Evolutionary conservation across 345 rosid species (phyloP).

Genomic region (Fremontodendron californicum): DNA sequence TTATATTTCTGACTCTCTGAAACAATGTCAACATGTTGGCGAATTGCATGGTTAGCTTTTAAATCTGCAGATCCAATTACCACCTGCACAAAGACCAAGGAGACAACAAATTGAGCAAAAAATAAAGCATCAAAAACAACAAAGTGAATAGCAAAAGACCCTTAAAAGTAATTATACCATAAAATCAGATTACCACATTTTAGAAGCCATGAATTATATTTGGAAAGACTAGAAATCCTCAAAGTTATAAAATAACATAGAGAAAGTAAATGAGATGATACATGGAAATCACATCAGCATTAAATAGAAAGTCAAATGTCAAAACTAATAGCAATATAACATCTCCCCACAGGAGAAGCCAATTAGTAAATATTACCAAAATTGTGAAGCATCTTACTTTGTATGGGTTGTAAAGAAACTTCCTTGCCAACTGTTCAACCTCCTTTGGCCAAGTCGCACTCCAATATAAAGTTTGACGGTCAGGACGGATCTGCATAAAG

Average conservation of each 20-base stretch:
- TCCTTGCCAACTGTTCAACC: slow-evolving; percentile 81
- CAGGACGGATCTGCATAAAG: slow-evolving; percentile 75
- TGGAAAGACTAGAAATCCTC: slow-evolving; percentile 2
- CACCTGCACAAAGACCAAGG: slow-evolving; percentile 47
- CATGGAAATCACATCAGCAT: not conserved
- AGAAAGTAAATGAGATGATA: not conserved
- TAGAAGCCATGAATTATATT: not conserved
- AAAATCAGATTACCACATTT: slow-evolving; percentile 2
- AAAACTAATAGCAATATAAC: not conserved
- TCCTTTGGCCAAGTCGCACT: slow-evolving; percentile 99
- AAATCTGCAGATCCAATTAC: slow-evolving; percentile 85
- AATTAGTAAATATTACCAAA: not conserved
- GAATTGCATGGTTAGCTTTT: slow-evolving; percentile 95
- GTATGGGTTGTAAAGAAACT: slow-evolving; percentile 93
- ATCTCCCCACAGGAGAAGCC: not conserved
- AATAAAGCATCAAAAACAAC: slow-evolving; percentile 12
- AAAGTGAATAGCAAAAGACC: slow-evolving; percentile 5
- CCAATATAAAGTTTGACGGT: slow-evolving; percentile 98
- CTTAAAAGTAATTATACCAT: not conserved
- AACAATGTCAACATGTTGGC: slow-evolving; percentile 84
- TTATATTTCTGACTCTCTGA: slow-evolving; percentile 93
- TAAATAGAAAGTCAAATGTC: not conserved
- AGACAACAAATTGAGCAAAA: not conserved
- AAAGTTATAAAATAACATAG: not conserved
- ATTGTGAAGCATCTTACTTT: slow-evolving; percentile 51